Evolutionary conservation across 1,139 yeast species (phyloP), one percentile per base, ranked within the genome.

Genomic region (Tardiomyces blankii): DNA sequence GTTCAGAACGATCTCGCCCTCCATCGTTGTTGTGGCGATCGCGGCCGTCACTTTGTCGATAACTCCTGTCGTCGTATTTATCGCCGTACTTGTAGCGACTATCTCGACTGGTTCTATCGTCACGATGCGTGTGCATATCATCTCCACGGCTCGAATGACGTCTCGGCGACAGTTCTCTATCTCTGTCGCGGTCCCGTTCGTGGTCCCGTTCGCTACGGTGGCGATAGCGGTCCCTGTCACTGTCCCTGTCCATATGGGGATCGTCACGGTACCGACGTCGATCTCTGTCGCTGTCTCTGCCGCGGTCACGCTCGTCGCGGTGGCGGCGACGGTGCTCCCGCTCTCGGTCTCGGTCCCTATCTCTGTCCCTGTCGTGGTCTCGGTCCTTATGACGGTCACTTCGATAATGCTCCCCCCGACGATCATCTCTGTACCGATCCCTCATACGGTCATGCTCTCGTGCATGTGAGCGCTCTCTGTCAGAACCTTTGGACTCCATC

Each of bases 281-380:
- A 21, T 18, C 30, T n/a, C 18, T 45, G 41, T n/a, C 42, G n/a
- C n/a, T n/a, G n/a, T n/a, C n/a, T n/a, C n/a, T n/a, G n/a, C n/a
- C n/a, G n/a, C n/a, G n/a, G n/a, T n/a, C n/a, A n/a, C n/a, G n/a
- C n/a, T n/a, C n/a, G n/a, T n/a, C n/a, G n/a, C n/a, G n/a, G n/a
- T n/a, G n/a, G n/a, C n/a, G n/a, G n/a, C n/a, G n/a, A n/a, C n/a
- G n/a, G n/a, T n/a, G n/a, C n/a, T n/a, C n/a, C 35, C 41, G 32
- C 11, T 39, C 44, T 18, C 40, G 40, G 41, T n/a, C 33, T 27
- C 16, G 25, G 19, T n/a, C 21, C 14, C 42, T 44, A 40, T 14
- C 42, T 13, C 48, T 12, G 32, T 47, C 18, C 40, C 50, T 52
- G 39, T 55, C 51, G 32, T 52, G 33, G 7, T 21, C 25, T n/a